These are phyloP conservation scores for Pythium aphanidermatum DNA, from an alignment of 352 stramenopile species.

Conservation along the genomic window DNA sequence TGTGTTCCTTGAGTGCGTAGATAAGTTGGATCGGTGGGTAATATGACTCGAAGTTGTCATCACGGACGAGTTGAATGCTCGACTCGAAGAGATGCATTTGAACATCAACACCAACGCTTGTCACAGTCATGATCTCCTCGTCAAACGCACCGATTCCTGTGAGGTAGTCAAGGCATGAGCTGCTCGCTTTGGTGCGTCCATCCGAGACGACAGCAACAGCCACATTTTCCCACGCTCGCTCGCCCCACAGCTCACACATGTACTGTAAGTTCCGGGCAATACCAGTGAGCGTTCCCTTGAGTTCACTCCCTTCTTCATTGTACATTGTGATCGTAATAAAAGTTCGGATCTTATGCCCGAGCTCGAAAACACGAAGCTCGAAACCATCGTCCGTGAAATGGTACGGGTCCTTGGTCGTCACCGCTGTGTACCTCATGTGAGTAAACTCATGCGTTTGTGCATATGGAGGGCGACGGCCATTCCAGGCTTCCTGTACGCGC, in stretches of 20 bases:
- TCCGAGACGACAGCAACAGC: slow-evolving; percentile 35
- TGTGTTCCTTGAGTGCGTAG: slow-evolving; percentile 47
- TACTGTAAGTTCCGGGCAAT: slow-evolving; percentile 32
- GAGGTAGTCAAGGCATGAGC: slow-evolving; percentile 33
- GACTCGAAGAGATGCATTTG: slow-evolving; percentile 43
- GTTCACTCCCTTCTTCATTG: slow-evolving; percentile 38
- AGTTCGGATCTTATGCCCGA: slow-evolving; percentile 29
- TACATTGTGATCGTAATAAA: slow-evolving; percentile 53
- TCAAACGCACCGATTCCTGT: slow-evolving; percentile 34
- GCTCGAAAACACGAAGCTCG: slow-evolving; percentile 28
- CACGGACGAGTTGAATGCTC: slow-evolving; percentile 32
- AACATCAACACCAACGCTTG: slow-evolving; percentile 31
- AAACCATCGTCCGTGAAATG: slow-evolving; percentile 37
- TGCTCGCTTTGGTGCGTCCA: slow-evolving; percentile 34
- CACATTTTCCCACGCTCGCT: slow-evolving; percentile 34
- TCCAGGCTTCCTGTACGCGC: slow-evolving; percentile 34
- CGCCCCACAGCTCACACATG: slow-evolving; percentile 36
- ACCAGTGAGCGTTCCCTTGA: slow-evolving; percentile 31
- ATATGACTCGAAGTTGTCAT: slow-evolving; percentile 36
- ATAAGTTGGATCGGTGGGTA: slow-evolving; percentile 45
- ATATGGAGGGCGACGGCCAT: slow-evolving; percentile 21
- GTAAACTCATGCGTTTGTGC: slow-evolving; percentile 30
- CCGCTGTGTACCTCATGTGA: slow-evolving; percentile 40
- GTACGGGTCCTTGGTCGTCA: slow-evolving; percentile 38
- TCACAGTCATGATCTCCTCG: slow-evolving; percentile 51